Evolutionary conservation across 305 asterid species (phyloP), one percentile per base, ranked within the genome.

Genomic region (Euphrasia arctica): DNA sequence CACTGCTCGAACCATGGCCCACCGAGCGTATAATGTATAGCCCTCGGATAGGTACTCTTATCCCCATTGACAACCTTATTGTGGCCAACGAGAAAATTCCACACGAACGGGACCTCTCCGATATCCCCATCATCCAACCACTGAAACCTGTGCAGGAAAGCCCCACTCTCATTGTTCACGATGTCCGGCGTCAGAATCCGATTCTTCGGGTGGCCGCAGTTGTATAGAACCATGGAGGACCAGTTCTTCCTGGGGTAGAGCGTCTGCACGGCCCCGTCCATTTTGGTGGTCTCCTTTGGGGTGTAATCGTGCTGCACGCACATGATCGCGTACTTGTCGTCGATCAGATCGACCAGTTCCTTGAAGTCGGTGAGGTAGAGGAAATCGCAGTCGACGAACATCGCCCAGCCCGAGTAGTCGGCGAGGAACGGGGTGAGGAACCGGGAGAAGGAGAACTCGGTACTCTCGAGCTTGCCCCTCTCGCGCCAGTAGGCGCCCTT

Each of bases 1-100:
- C 96, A 91, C 52, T 84, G 86, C 77, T 91, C 95, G 28, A 91
- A 91, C 98, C 98, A 91, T 9, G 98, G 98, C 9, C 98, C 98
- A 0, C 96, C 96, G 27, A 83, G 84, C 2, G 95, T 91, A 51
- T 89, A 89, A 77, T 91, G 98, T 34, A 91, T 79, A 0, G 96
- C 93, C 77, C 77, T 91, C 0, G 95, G 98, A 2, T 65, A 54
- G 2, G 98, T 85, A 29, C 47, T 66, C 6, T 80, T 73, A 65
- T 85, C 89, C 0, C 81, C 86, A 65, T 85, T 88, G 0, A 78
- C 92, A 67, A 79, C 82, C 83, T 58, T 78, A 54, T 86, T 91
- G 45, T 91, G 95, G 32, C 98, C 95, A 9, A 91, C 92, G 0
- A 89, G 88, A 43, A 91, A 91, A 54, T 91, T 91, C 98, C 98